Evolutionary conservation across 1,284 basidiomycete species (phyloP).

Genomic region (Heterobasidion occidentale): DNA sequence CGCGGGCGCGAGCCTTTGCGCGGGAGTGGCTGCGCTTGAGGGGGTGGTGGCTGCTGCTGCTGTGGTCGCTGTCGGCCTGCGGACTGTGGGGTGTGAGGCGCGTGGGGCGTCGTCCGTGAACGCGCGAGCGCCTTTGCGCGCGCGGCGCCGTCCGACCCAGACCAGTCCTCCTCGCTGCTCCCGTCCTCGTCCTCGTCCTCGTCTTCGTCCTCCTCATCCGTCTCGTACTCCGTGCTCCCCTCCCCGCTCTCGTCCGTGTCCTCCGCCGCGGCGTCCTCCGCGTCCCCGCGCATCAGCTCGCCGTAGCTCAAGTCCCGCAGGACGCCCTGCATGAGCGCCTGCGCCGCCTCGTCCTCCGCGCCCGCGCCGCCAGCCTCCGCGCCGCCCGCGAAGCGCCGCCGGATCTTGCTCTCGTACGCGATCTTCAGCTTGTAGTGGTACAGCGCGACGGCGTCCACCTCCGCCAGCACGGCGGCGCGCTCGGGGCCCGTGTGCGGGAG

Average conservation of each 20-base stretch:
- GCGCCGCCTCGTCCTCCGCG: slow-evolving; percentile 72
- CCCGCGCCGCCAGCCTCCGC: slow-evolving; percentile 46
- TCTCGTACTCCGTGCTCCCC: slow-evolving; percentile 19
- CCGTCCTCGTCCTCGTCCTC: slow-evolving; percentile 19
- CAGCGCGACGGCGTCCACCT: slow-evolving; percentile 80
- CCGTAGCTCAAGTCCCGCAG: slow-evolving; percentile 76
- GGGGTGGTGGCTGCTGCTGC: background rate
- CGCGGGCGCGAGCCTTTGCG: slow-evolving; percentile 7
- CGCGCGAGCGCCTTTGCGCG: background rate
- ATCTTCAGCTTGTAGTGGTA: slow-evolving; percentile 93
- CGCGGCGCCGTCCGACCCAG: background rate
- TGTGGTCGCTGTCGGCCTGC: background rate
- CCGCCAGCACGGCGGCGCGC: slow-evolving; percentile 67
- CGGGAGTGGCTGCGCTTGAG: background rate
- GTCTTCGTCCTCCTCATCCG: slow-evolving; percentile 9
- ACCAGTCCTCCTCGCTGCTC: background rate
- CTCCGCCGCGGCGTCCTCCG: slow-evolving; percentile 71
- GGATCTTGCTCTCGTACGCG: slow-evolving; percentile 82
- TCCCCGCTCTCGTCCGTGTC: slow-evolving; percentile 31
- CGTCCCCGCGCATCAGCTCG: slow-evolving; percentile 71
- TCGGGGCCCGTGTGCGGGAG: slow-evolving; percentile 76
- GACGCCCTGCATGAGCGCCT: slow-evolving; percentile 71
- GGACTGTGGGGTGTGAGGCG: background rate
- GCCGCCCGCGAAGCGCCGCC: slow-evolving; percentile 57
- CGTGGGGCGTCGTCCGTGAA: background rate